Evolutionary conservation across 257 asterid species (phyloP).

Genomic region (Forsythia viridissima): DNA sequence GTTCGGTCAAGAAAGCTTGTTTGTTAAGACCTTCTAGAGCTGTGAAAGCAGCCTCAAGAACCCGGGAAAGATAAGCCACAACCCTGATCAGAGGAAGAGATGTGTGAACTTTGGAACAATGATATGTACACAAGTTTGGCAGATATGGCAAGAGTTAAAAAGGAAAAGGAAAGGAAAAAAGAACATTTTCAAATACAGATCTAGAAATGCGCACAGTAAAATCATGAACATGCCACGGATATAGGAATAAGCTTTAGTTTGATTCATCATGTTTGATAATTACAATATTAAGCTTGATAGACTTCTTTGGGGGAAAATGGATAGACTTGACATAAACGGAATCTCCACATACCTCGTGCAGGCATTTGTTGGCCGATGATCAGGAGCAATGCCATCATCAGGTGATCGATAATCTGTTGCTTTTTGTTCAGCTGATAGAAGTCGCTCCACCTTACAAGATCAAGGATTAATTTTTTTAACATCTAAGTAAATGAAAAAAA

Average conservation of each 20-base stretch:
- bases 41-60: slow-evolving; percentile 97
- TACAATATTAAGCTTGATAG: slow-evolving; percentile 9
- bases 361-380: slow-evolving; percentile 94
- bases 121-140: background rate
- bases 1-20: slow-evolving; percentile 89
- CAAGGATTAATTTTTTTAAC: slow-evolving; percentile 16
- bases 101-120: slow-evolving; percentile 13
- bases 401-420: slow-evolving; percentile 86
- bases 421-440: slow-evolving; percentile 93
- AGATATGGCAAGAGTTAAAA: background rate
- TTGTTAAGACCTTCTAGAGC: slow-evolving; percentile 97
- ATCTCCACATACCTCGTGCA: slow-evolving; percentile 69
- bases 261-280: slow-evolving; percentile 12
- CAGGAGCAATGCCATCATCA: slow-evolving; percentile 92
- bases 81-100: slow-evolving; percentile 56
- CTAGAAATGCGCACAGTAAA: slow-evolving; percentile 20
- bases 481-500: slow-evolving; percentile 6
- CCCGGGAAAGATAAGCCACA: slow-evolving; percentile 93
- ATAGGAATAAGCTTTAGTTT: background rate
- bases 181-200: background rate
- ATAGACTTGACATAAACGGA: slow-evolving; percentile 14
- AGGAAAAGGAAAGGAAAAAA: background rate
- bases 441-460: slow-evolving; percentile 75
- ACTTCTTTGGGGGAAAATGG: background rate
- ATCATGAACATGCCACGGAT: slow-evolving; percentile 10